A percentile compares a stretch with the other conserved stretches of the same genome.
Evolutionary conservation across 2,329 filamentous ascomycete species (phyloP).

Genomic region (Apiospora rasikravindrae): DNA sequence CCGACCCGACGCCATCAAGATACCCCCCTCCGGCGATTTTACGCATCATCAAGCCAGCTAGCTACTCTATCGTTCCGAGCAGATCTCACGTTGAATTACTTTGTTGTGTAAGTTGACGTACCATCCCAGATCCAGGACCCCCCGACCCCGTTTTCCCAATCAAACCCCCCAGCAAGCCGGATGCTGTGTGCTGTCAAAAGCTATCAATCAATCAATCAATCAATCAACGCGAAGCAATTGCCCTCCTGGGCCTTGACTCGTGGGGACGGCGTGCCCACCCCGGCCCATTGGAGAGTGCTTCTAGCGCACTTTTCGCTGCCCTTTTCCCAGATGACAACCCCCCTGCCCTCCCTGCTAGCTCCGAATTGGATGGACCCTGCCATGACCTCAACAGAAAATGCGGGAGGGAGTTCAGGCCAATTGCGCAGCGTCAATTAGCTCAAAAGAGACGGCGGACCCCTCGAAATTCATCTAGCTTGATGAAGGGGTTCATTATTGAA

Average conservation of each 20-base stretch:
- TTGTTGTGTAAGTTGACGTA: conserved; percentile 8
- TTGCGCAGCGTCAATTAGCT: conserved; percentile 11
- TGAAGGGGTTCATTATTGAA: conserved; percentile 15
- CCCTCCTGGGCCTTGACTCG: conserved; percentile 5
- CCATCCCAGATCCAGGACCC: neutral
- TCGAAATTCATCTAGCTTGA: conserved; percentile 1
- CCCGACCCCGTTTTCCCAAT: neutral
- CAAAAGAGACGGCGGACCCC: neutral
- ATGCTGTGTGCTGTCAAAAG: neutral
- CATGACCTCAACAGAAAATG: conserved; percentile 14
- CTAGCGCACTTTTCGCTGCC: neutral
- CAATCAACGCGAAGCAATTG: neutral
- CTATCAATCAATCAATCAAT: neutral
- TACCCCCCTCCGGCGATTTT: neutral
- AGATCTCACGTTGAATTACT: conserved; percentile 5
- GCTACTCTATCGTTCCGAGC: neutral
- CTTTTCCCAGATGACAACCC: conserved; percentile 17
- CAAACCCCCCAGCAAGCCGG: neutral
- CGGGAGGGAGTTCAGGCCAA: conserved; percentile 1
- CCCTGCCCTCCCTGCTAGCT: neutral
- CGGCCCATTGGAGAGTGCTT: neutral
- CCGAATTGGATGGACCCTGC: conserved; percentile 1
- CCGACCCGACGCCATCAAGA: neutral
- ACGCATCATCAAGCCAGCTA: neutral
- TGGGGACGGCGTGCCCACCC: neutral